phyloP scores from a whole-genome alignment of 75 land plant genomes.

The Cryptomeria japonica region DNA sequence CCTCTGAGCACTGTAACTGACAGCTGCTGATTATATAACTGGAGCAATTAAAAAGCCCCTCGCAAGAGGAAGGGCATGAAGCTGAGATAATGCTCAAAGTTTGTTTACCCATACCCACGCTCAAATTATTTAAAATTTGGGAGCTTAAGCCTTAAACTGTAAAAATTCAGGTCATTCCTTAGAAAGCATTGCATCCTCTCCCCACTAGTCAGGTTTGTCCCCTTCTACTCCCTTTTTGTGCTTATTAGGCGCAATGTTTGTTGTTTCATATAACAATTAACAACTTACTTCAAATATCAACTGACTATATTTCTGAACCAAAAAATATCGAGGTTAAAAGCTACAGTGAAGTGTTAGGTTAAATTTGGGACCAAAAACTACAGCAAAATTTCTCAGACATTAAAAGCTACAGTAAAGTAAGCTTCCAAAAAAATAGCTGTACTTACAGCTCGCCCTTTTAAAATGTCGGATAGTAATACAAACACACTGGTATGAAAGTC shows the following conservation, averaged over 20 bases:
- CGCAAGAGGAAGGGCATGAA: neutral
- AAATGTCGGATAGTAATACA: no score
- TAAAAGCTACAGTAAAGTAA: no score
- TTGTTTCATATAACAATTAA: neutral
- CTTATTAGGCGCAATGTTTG: neutral
- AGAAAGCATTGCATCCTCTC: neutral
- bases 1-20: no score
- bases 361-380: no score
- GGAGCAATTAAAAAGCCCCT: neutral
- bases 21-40: no score
- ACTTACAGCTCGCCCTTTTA: no score
- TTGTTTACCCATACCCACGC: neutral
- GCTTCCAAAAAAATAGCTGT: no score
- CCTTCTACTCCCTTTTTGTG: neutral
- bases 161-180: neutral
- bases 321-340: neutral
- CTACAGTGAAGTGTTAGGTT: neutral
- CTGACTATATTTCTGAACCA: neutral
- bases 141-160: neutral
- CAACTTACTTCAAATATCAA: neutral
- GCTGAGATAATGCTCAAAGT: neutral
- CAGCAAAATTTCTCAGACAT: no score
- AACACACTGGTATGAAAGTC: no score
- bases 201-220: neutral
- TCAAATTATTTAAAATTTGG: no score